These are phyloP conservation scores for Vigna mungo DNA, from an alignment of 306 rosid genomes.

Conservation along the genomic window DNA sequence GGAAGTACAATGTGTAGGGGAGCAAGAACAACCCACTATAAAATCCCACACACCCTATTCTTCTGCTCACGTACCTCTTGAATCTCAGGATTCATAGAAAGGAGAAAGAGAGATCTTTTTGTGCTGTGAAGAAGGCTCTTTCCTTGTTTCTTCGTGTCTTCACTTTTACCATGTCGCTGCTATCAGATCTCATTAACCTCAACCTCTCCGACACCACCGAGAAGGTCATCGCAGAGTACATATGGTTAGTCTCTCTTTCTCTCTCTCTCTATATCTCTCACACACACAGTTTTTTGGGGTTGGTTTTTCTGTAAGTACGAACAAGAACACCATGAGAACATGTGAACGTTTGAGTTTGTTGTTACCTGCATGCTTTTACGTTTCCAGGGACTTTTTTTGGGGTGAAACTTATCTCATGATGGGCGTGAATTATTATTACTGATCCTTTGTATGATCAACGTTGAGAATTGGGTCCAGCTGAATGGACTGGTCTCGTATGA, in stretches of 20 bases:
- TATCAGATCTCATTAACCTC: constrained; percentile 70
- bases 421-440: neutral
- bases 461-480: neutral
- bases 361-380: constrained; percentile 6
- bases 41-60: neutral
- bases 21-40: neutral
- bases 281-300: neutral
- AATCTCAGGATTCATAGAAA: constrained; percentile 30
- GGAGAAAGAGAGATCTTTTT: neutral
- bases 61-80: neutral
- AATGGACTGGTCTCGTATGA: neutral
- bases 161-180: constrained; percentile 51
- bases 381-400: neutral
- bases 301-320: neutral
- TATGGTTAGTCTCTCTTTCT: constrained; percentile 54
- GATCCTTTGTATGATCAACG: neutral
- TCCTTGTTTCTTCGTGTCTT: neutral
- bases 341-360: neutral
- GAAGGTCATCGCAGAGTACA: constrained; percentile 72
- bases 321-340: neutral
- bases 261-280: too few species aligned
- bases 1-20: neutral
- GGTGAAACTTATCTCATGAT: neutral
- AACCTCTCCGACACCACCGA: constrained; percentile 59
- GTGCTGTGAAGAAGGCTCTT: neutral